Evolutionary conservation across 306 rosid species (phyloP), one percentile per base, ranked within the genome.

Genomic region (Glycyrrhiza uralensis): DNA sequence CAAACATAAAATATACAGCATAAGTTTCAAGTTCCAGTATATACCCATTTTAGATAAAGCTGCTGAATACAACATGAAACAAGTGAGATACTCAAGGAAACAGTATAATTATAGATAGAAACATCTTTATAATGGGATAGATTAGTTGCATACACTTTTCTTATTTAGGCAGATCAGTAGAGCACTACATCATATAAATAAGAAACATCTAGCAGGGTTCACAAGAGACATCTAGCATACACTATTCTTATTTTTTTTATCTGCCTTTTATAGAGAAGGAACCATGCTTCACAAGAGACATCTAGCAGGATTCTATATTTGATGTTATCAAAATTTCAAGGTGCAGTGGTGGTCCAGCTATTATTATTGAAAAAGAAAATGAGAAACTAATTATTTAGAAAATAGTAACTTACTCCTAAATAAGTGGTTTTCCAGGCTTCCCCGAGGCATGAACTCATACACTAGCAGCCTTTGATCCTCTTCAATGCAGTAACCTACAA

Each of bases 401-500:
- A 62, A 52, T 54, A 30, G 62, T n/a, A 28, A 69, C 97, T 15
- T 87, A 93, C 98, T 93, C 82, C 98, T 80, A 79, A 93, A 93
- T 44, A 93, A 90, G 84, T 93, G 98, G 77, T 93, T 93, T 83
- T 93, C 98, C 77, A 93, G 74, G 89, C 98, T 93, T 78, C 98
- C 98, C 28, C 98, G 87, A 76, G 96, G 89, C 98, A 93, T 93
- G 87, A 93, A 93, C 80, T 93, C 97, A 52, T 93, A 93, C 52
- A 90, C 98, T 23, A 93, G 86, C 75, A 93, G 75, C 78, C 98
- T 86, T 78, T 93, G 98, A 83, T 93, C 88, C 71, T 93, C 98
- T 83, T 93, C 98, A 75, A 87, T 90, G 84, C 98, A 93, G 84
- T 93, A 93, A 58, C 98, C 98, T 42, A 93, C 71, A 79, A 93